Base-by-base conservation (phyloP, 2,329 filamentous ascomycete species). In the Verticillium nonalfalfae region DNA sequence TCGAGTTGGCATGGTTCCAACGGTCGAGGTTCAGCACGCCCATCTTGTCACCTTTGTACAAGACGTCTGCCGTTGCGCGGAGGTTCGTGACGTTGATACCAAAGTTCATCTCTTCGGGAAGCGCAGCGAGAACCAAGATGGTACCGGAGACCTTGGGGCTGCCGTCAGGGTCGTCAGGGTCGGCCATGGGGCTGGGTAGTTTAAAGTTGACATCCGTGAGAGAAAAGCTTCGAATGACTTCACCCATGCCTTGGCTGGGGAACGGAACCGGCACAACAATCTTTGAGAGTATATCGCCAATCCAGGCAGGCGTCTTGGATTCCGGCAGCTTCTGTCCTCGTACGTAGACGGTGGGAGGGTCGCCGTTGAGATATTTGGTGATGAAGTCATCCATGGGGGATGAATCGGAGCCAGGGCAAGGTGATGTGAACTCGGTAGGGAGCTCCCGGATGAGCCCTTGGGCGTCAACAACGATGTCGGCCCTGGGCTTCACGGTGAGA, bases 51-150 rank as follows among this genome's bases (percentile, higher is more conserved):
- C 82, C 82, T 66, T 90, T 80, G 75, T 96, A 97, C 67, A 85
- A 90, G 3, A 98, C 88, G 71, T 96, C 87, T 4, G 93, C 89
- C 60, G 85, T 84, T 2, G 94, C 92, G 59, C 87, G 85, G 57
- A 99, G 85, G 62, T 82, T 83, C 40, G 87, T 87, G 52, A 98
- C 91, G 64, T 90, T 86, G 59, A 99, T 77, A 58, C 88, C 85
- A 66, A 98, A 89, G 69, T 96, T 93, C 81, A 98, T 89, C 71
- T 97, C 90, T 54, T 90, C 83, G 0, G 95, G 95, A 38, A 98
- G 74, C 11, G 81, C 86, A 33, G 96, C 89, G 18, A 93, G 79
- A 11, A 93, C 93, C 63, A 90, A 81, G 56, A 97, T 89, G 21
- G 89, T 88, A 3, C 93, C 93, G 35, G 92, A 96, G 15, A 99